Conservation (phyloP, 768 basidiomycete genomes). For the Calocybe indica region DNA sequence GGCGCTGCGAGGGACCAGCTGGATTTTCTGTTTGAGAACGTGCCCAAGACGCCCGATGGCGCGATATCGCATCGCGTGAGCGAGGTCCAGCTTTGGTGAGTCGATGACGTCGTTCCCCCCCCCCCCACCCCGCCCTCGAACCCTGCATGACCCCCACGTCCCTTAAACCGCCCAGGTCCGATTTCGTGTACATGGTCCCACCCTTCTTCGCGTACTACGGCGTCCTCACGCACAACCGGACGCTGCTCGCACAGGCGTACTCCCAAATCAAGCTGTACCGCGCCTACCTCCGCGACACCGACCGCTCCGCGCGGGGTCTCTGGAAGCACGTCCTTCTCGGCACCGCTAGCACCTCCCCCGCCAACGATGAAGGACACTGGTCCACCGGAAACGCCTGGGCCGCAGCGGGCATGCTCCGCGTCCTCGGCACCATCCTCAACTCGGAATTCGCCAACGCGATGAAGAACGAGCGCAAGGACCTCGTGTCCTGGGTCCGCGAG, state of each 20-base stretch:
- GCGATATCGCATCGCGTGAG: constrained; percentile 75
- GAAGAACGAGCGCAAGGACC: constrained; percentile 46
- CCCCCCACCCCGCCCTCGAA: background rate
- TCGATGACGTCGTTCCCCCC: constrained; percentile 1
- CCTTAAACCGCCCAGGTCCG: constrained; percentile 43
- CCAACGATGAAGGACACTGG: constrained; percentile 69
- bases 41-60: constrained; percentile 63
- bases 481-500: constrained; percentile 62
- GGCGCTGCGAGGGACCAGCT: constrained; percentile 64
- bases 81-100: constrained; percentile 69
- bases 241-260: constrained; percentile 59
- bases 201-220: constrained; percentile 88
- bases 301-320: constrained; percentile 33
- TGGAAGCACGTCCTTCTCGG: constrained; percentile 79
- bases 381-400: constrained; percentile 90
- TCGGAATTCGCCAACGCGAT: constrained; percentile 49
- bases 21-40: constrained; percentile 48
- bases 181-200: constrained; percentile 82
- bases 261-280: constrained; percentile 72
- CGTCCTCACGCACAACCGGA: constrained; percentile 46
- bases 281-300: constrained; percentile 48
- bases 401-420: constrained; percentile 81
- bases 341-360: constrained; percentile 10
- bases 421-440: constrained; percentile 65
- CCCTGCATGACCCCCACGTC: background rate